Evolutionary conservation across 225 moss, liverwort and hornwort species (phyloP), one percentile per base, ranked within the genome.

Genomic region (Polytrichum commune): DNA sequence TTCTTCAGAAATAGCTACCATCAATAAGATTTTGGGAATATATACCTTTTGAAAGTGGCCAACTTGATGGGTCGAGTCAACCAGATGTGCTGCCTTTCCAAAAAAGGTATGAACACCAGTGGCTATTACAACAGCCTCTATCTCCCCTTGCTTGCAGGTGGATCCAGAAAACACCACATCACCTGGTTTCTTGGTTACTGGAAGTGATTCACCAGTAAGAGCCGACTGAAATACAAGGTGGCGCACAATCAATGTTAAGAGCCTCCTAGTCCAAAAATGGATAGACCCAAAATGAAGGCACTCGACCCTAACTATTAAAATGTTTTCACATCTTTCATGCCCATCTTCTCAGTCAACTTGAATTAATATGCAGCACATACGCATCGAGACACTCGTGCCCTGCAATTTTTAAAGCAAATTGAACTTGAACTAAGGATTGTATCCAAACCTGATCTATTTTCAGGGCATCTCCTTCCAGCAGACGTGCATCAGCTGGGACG

Each of bases 51-150:
- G 90, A 79, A 90, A 90, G 66, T 90, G 90, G 33, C 90, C 90
- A 27, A 83, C 88, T 74, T 90, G 88, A 71, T 90, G 78, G 1
- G 90, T 90, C 54, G 85, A 85, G 67, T 90, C 90, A 33, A 90
- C 90, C 63, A 90, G 77, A 35, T 90, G 90, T 2, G 90, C 90
- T 19, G 90, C 90, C 65, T 90, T 90, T 33, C 90, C 90, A 66
- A 90, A 90, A 71, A 90, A 90, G 24, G 82, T 90, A 62, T 90
- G 82, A 55, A 83, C 82, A 25, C 90, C 90, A 20, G 90, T 90
- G 19, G 90, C 90, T 73, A 81, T 88, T 6, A 90, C 90, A 63
- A 90, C 81, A 5, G 85, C 90, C 67, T 90, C 85, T 5, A 88
- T 85, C 55, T 90, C 90, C n/a, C 90, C 90, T 30, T 90, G 90